phyloP scores from a whole-genome alignment of 176 grass and related monocot species.

The Triticum monococcum region DNA sequence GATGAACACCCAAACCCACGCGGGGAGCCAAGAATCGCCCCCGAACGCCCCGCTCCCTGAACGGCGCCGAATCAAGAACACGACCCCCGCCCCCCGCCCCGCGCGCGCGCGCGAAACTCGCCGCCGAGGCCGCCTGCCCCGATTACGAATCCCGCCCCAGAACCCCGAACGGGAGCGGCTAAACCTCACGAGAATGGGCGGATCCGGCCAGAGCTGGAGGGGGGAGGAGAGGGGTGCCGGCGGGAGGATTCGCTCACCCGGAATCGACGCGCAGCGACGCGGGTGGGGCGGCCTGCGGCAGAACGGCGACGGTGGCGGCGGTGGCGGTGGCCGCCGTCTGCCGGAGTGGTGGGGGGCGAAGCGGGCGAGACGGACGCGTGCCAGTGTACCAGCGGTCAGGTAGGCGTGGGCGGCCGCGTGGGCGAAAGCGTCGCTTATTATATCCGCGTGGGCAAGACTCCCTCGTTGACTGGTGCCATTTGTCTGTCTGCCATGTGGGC shows the following conservation, averaged over 20 bases:
- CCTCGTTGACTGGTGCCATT: not conserved
- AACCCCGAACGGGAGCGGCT: not conserved
- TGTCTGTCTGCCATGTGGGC: too few species aligned
- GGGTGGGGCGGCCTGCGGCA: too few species aligned
- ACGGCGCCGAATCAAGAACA: conserved; percentile 3
- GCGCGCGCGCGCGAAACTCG: too few species aligned
- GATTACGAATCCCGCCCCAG: not conserved
- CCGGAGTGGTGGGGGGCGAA: too few species aligned
- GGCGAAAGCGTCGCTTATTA: too few species aligned
- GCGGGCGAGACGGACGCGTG: too few species aligned
- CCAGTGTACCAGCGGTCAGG: not conserved
- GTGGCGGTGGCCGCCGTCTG: too few species aligned
- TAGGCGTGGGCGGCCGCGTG: too few species aligned
- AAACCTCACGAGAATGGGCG: not conserved
- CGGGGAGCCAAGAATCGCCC: not conserved
- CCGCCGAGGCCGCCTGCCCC: too few species aligned
- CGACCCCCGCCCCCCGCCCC: not conserved
- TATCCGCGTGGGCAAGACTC: too few species aligned
- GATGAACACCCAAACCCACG: not conserved
- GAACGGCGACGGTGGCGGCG: too few species aligned
- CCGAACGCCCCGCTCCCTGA: not conserved
- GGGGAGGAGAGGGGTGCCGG: not conserved
- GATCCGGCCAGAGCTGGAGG: not conserved
- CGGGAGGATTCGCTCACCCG: not conserved
- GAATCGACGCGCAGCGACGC: too few species aligned